Evolutionary conservation across 352 stramenopile species (phyloP), one percentile per base, ranked within the genome.

Genomic region (Phytophthora tubulina): DNA sequence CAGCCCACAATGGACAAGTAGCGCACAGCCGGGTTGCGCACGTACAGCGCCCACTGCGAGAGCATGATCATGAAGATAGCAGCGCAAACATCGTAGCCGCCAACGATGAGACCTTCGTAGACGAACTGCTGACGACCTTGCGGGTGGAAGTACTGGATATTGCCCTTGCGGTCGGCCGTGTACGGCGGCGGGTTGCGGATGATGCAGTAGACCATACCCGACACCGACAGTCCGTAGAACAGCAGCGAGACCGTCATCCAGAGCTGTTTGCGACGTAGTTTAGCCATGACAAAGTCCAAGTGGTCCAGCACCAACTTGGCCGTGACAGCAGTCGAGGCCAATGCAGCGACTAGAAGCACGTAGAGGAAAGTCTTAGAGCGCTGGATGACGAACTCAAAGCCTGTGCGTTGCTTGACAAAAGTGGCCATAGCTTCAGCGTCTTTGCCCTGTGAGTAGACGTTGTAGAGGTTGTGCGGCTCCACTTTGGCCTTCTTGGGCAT

Each of bases 171-270:
- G 64, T 94, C 84, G 36, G 80, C 79, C 30, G 75, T 56, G 75
- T 92, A 96, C 33, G 85, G 71, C 45, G 88, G 83, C 35, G 89
- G 89, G 72, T 96, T 89, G 64, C 89, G 89, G 65, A 96, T 95
- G 81, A 96, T 96, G 70, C 89, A 96, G 79, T 93, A 96, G 6
- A 96, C 89, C 89, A 96, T 96, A 15, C 89, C 89, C 5, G 89
- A 96, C 14, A 96, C 88, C 13, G 89, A 96, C 9, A 96, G 85
- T 0, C 89, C 88, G 63, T 95, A 96, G 67, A 96, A 96, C 31
- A 96, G 79, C 66, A 96, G 72, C 44, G 89, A 96, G 38, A 96
- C 88, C 1, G 84, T 92, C 85, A 96, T 94, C 89, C 89, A 96
- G 21, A 96, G 80, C 59, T 89, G 85, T 64, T 94, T 94, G 72